Conservation (phyloP, 257 asterid genomes). For the Gardenia jasminoides region DNA sequence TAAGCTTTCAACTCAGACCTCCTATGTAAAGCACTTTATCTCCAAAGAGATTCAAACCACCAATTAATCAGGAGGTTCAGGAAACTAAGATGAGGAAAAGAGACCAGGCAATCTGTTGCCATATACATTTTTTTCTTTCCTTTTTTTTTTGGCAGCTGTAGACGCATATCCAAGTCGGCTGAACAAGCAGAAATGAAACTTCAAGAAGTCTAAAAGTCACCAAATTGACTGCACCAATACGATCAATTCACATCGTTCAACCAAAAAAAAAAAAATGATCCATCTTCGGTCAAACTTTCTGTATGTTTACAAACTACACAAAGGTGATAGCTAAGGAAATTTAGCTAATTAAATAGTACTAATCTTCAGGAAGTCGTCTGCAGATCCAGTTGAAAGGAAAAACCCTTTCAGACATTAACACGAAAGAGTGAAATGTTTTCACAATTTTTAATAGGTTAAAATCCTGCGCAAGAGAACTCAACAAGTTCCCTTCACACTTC, state of each 20-base stretch:
- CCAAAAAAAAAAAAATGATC: too few relatives aligned
- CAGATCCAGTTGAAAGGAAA: neutral
- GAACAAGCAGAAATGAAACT: neutral
- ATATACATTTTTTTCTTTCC: too few relatives aligned
- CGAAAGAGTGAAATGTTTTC: neutral
- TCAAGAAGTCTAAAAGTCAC: neutral
- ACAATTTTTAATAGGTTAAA: neutral
- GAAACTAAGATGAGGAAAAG: neutral
- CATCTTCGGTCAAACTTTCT: neutral
- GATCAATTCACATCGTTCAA: neutral
- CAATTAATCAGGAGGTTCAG: neutral
- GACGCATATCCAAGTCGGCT: too few relatives aligned
- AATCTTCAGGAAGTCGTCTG: neutral
- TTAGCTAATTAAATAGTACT: neutral
- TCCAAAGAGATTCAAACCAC: neutral
- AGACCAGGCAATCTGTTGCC: neutral
- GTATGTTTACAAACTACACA: neutral
- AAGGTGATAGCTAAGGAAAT: neutral
- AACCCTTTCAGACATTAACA: neutral
- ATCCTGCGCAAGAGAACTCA: neutral
- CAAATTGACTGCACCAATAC: neutral
- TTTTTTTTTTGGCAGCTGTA: too few relatives aligned
- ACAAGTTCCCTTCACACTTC: neutral
- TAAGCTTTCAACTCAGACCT: neutral
- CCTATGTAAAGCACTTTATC: neutral